A percentile compares a stretch with the other conserved stretches of the same genome.
phyloP scores from a whole-genome alignment of 192 early-diverging fungal genomes.

The Gonapodya sp. region DNA sequence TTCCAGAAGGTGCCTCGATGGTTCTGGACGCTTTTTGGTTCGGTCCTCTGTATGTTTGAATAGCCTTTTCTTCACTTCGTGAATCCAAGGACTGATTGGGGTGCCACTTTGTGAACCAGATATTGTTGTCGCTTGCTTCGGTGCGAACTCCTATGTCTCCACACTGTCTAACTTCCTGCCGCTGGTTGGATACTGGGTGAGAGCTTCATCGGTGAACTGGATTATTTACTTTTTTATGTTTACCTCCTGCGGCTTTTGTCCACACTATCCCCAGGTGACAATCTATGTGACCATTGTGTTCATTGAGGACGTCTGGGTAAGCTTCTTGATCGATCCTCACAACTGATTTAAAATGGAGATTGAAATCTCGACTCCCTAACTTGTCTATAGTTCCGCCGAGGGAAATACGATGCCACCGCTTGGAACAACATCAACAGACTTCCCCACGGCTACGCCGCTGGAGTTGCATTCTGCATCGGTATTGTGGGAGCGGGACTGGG shows the following conservation, averaged over 20 bases:
- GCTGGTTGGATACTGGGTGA: conserved; percentile 25
- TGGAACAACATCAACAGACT: conserved; percentile 19
- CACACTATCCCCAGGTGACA: too few species aligned
- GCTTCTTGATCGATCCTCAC: too few species aligned
- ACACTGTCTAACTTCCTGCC: conserved; percentile 24
- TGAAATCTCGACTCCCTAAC: conserved; percentile 8
- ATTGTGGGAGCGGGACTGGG: conserved; percentile 19
- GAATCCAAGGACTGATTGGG: neutral
- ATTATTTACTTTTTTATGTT: too few species aligned
- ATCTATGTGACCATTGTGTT: conserved; percentile 15
- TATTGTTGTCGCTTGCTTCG: conserved; percentile 18
- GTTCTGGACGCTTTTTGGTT: conserved; percentile 22
- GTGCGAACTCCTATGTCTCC: conserved; percentile 18
- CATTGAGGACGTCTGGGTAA: neutral
- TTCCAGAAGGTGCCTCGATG: conserved; percentile 20
- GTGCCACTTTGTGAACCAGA: neutral
- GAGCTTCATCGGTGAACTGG: too few species aligned
- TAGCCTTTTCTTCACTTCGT: too few species aligned
- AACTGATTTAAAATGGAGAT: too few species aligned
- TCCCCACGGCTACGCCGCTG: conserved; percentile 21
- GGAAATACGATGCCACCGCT: neutral
- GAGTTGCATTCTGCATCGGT: conserved; percentile 17
- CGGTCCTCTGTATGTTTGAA: conserved; percentile 14
- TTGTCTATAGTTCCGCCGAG: neutral
- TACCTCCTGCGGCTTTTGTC: too few species aligned